A percentile compares a stretch with the other conserved stretches of the same genome.
phyloP scores from a whole-genome alignment of 1,284 basidiomycete genomes.

The Ganoderma multipileum region DNA sequence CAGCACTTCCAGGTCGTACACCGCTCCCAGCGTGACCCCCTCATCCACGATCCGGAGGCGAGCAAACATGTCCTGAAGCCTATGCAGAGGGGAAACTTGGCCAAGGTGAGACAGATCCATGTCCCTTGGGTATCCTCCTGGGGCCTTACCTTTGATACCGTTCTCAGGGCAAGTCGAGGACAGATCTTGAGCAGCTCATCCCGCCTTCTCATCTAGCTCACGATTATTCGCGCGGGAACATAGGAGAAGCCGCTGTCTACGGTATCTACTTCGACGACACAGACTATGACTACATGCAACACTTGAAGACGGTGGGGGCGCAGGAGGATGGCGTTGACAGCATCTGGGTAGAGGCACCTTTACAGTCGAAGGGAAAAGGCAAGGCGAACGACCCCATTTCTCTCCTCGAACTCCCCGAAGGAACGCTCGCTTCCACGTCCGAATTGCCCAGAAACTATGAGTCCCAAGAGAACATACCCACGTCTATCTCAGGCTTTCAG shows the following conservation, averaged over 20 bases:
- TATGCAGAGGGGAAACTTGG: slow-evolving; percentile 74
- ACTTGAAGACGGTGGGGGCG: slow-evolving; percentile 80
- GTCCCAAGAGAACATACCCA: slow-evolving; percentile 77
- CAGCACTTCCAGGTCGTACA: slow-evolving; percentile 98
- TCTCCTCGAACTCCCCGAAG: slow-evolving; percentile 68
- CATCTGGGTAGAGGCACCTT: slow-evolving; percentile 76
- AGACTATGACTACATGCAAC: slow-evolving; percentile 99
- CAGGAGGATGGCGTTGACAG: slow-evolving; percentile 81
- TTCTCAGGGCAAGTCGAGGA: slow-evolving; percentile 77
- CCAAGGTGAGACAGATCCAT: slow-evolving; percentile 56
- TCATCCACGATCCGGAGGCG: slow-evolving; percentile 93
- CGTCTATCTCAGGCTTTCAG: slow-evolving; percentile 88
- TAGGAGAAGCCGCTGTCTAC: slow-evolving; percentile 91
- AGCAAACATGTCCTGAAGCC: slow-evolving; percentile 89
- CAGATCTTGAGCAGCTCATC: slow-evolving; percentile 72
- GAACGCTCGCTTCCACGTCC: slow-evolving; percentile 72
- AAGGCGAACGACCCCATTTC: slow-evolving; percentile 43
- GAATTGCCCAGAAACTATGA: slow-evolving; percentile 83
- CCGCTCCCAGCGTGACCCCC: slow-evolving; percentile 94
- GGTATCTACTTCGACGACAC: slow-evolving; percentile 97
- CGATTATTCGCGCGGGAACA: slow-evolving; percentile 52
- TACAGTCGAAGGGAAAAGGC: slow-evolving; percentile 46
- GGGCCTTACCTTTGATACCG: background rate
- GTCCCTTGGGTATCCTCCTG: background rate
- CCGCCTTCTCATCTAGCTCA: slow-evolving; percentile 65